These are phyloP conservation scores for Dichotomopilus funicola DNA, from an alignment of 2,329 filamentous ascomycete species.

Conservation along the genomic window DNA sequence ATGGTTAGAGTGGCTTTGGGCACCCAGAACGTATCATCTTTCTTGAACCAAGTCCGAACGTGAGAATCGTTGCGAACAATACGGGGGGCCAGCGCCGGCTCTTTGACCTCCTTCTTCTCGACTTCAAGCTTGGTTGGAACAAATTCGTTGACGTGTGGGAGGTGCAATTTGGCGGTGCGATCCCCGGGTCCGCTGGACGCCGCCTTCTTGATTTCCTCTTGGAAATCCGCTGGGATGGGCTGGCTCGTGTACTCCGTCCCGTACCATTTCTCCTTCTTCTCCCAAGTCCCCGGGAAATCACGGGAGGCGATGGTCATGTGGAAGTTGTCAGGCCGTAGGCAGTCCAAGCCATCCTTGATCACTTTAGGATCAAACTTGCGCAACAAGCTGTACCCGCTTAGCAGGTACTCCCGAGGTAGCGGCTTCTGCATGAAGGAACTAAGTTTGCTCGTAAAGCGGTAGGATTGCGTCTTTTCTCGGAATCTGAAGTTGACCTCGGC, in stretches of 20 bases:
- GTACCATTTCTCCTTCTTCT: conserved; percentile 93
- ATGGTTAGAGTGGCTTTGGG: conserved; percentile 86
- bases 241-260: conserved; percentile 88
- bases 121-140: conserved; percentile 90
- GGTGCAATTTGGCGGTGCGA: conserved; percentile 65
- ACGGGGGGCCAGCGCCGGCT: conserved; percentile 66
- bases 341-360: conserved; percentile 67
- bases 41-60: conserved; percentile 91
- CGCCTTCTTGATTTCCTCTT: conserved; percentile 63
- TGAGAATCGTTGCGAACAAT: conserved; percentile 78
- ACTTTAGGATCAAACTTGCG: conserved; percentile 72
- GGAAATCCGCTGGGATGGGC: conserved; percentile 68
- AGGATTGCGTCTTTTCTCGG: conserved; percentile 85
- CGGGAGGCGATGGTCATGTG: conserved; percentile 76
- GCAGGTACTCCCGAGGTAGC: conserved; percentile 75
- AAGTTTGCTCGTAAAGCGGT: conserved; percentile 78
- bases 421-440: conserved; percentile 89
- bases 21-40: conserved; percentile 97
- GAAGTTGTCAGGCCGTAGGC: conserved; percentile 82
- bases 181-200: conserved; percentile 49
- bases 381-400: conserved; percentile 72
- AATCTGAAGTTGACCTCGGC: conserved; percentile 93
- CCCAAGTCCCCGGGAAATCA: conserved; percentile 75
- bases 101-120: conserved; percentile 82
- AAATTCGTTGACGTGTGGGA: conserved; percentile 92